Base-by-base conservation (phyloP, 169 alveolate genomes). In the Cryptosporidium sp. region DNA sequence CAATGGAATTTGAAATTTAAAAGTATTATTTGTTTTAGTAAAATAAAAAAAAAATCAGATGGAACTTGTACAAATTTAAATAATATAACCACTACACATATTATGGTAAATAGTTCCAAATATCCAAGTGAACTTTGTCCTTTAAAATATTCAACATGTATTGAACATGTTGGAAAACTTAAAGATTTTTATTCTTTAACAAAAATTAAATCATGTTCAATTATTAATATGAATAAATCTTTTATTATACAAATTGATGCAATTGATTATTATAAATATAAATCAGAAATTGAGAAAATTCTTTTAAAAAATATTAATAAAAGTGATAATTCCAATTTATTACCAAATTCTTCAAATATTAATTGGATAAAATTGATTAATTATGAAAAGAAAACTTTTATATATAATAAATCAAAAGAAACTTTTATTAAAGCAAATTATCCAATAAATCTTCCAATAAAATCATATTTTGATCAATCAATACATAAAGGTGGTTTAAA, bases 1-100 rank as follows among this genome's bases (percentile, higher is more conserved):
- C 61, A 61, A 5, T 80, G 89, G 89, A 80, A 65, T 45, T 26
- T 62, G n/a, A 65, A 44, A 33, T 62, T 80, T 29, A 80, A 80
- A 44, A 33, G 73, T 62, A 26, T 26, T 39, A 16, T 80, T 21
- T 80, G 80, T 29, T 80, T 33, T 35, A 51, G 33, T 7, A 62
- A 65, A 62, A 45, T 80, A 0, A n/a, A 60, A 26, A 61, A 80
- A 3, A 58, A 62, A 42, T 45, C 48, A n/a, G 2, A 29, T 21
- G 51, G 23, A 21, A 8, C 21, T 18, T n/a, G 2, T 14, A 12
- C 42, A 31, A 35, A 7, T 3, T 33, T 65, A 9, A 65, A 33
- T 65, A 23, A 23, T 2, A 44, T 37, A 23, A 45, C 48, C 6
- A 67, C 65, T 35, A 80, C 67, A 12, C 89, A 80, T 48, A 44